phyloP scores from a whole-genome alignment of 805 yeast species.

The Cyberlindnera mycetangii region DNA sequence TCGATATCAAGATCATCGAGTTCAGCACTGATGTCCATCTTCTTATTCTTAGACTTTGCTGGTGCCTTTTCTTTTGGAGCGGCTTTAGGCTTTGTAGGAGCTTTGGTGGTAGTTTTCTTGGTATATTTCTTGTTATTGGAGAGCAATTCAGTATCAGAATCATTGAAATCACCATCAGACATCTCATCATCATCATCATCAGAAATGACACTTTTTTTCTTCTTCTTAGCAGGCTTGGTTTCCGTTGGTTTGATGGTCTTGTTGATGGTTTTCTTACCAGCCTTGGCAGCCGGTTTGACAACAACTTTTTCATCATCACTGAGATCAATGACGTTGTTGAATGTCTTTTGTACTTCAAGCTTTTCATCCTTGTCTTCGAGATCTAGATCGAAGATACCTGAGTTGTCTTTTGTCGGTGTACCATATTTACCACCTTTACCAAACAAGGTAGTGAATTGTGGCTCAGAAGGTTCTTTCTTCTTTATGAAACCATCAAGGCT shows the following conservation, averaged over 20 bases:
- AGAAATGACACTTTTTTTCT: constrained; percentile 9
- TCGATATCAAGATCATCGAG: constrained; percentile 16
- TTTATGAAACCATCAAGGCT: constrained; percentile 3
- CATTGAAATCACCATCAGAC: constrained; percentile 10
- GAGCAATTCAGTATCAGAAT: constrained; percentile 4
- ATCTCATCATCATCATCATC: constrained; percentile 17
- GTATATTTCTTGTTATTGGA: constrained; percentile 13
- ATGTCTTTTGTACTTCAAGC: constrained; percentile 1
- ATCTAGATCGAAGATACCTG: constrained; percentile 4
- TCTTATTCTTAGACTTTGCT: constrained; percentile 3
- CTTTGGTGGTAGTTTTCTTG: constrained; percentile 5
- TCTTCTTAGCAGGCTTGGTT: constrained; percentile 4
- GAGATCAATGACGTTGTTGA: constrained; percentile 5
- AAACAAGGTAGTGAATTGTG: constrained; percentile 34
- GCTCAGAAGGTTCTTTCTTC: constrained; percentile 19
- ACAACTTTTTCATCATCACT: constrained; percentile 10
- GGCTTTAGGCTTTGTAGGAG: constrained; percentile 5
- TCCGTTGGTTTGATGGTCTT: constrained; percentile 13
- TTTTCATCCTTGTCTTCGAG: constrained; percentile 9
- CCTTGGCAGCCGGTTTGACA: constrained; percentile 2
- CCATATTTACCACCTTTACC: constrained; percentile 33
- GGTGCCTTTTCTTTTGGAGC: constrained; percentile 5
- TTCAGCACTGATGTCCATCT: constrained; percentile 13
- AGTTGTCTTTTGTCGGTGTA: constrained; percentile 19
- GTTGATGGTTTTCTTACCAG: constrained; percentile 14